phyloP scores from a whole-genome alignment of 177 flowering plant genomes.

The Vitis hybrid region DNA sequence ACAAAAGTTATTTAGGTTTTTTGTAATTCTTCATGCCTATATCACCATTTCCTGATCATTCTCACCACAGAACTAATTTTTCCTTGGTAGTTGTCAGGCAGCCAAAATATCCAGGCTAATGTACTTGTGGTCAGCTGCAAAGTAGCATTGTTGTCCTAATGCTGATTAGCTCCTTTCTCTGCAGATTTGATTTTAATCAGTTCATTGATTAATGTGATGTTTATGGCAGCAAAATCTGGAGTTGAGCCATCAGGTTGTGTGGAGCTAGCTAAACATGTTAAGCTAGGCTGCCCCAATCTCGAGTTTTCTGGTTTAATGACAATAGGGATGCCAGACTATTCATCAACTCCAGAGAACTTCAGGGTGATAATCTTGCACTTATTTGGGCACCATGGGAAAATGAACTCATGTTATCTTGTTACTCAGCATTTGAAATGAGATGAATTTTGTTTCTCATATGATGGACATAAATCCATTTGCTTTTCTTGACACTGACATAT shows the following conservation, averaged over 20 bases:
- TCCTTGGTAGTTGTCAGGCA: too few species aligned
- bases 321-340: conserved; percentile 76
- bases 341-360: conserved; percentile 80
- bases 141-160: too few species aligned
- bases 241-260: conserved; percentile 63
- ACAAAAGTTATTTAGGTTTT: too few species aligned
- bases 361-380: conserved; percentile 33
- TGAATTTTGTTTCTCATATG: too few species aligned
- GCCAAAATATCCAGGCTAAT: too few species aligned
- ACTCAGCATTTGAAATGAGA: neutral
- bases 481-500: neutral
- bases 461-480: neutral
- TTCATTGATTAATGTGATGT: neutral
- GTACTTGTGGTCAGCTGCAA: too few species aligned
- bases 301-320: conserved; percentile 80
- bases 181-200: neutral
- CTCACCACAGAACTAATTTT: too few species aligned
- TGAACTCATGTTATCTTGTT: neutral
- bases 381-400: neutral
- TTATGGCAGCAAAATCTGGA: conserved; percentile 65
- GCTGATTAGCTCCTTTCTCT: too few species aligned
- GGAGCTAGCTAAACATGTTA: conserved; percentile 60
- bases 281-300: conserved; percentile 57
- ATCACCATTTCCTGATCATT: too few species aligned
- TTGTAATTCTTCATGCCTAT: too few species aligned